Evolutionary conservation across 495 filamentous ascomycete species (phyloP).

Genomic region (Aspergillus kassunensis): DNA sequence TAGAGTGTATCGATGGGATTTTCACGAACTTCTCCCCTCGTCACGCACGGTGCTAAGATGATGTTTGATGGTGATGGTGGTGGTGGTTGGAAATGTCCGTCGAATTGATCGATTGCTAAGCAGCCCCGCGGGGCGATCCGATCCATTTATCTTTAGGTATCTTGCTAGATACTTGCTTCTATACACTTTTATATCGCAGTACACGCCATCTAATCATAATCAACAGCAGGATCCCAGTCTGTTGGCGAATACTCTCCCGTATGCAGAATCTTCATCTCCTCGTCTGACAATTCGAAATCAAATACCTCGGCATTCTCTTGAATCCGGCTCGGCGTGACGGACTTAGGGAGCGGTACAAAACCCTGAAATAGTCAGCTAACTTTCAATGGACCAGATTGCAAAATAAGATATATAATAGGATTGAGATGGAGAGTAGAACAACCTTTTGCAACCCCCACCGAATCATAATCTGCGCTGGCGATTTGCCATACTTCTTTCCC

Average conservation of each 20-base stretch:
- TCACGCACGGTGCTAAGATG: background rate
- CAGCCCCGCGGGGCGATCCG: constrained; percentile 6
- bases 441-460: constrained; percentile 80
- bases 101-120: constrained; percentile 23
- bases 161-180: no score
- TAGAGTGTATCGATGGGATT: background rate
- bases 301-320: constrained; percentile 72
- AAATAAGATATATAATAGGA: background rate
- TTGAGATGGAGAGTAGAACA: background rate
- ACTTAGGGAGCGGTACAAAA: constrained; percentile 62
- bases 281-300: constrained; percentile 69
- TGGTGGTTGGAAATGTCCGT: background rate
- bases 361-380: constrained; percentile 31
- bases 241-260: constrained; percentile 57
- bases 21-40: background rate
- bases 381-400: background rate
- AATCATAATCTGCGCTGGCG: constrained; percentile 72
- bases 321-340: constrained; percentile 53
- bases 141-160: no score
- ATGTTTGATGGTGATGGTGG: background rate
- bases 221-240: constrained; percentile 59
- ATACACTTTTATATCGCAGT: no score
- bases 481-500: constrained; percentile 68
- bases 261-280: constrained; percentile 54
- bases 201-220: constrained; percentile 33